phyloP scores from a whole-genome alignment of 2,329 filamentous ascomycete species.

The Podosphaera aphanis region DNA sequence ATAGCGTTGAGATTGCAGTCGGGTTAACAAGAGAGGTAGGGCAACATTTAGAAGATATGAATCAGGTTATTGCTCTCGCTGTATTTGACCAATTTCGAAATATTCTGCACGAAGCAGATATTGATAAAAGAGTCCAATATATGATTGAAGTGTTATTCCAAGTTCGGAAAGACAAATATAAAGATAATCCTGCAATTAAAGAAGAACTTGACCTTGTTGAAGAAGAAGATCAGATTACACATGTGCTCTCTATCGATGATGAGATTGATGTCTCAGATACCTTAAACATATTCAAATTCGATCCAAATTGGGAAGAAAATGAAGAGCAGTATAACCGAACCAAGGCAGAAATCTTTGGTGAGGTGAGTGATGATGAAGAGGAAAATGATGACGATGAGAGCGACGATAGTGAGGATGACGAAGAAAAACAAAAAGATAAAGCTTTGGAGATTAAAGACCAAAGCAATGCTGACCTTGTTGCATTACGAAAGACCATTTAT shows the following conservation, averaged over 20 bases:
- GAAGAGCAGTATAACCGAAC: slow-evolving; percentile 76
- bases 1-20: slow-evolving; percentile 93
- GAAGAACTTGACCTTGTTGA: slow-evolving; percentile 90
- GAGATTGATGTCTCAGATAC: slow-evolving; percentile 66
- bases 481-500: slow-evolving; percentile 82
- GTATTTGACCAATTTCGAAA: slow-evolving; percentile 93
- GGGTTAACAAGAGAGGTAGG: slow-evolving; percentile 82
- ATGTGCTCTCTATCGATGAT: slow-evolving; percentile 60
- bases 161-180: slow-evolving; percentile 86
- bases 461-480: slow-evolving; percentile 86
- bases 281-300: slow-evolving; percentile 89
- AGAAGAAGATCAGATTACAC: slow-evolving; percentile 95
- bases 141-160: slow-evolving; percentile 98
- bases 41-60: slow-evolving; percentile 90
- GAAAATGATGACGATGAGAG: slow-evolving; percentile 29
- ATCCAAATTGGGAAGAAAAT: slow-evolving; percentile 70
- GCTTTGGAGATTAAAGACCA: slow-evolving; percentile 94
- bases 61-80: slow-evolving; percentile 58
- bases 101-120: slow-evolving; percentile 87
- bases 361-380: slow-evolving; percentile 67
- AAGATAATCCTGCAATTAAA: slow-evolving; percentile 73
- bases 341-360: slow-evolving; percentile 81
- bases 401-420: slow-evolving; percentile 39
- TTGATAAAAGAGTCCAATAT: slow-evolving; percentile 96
- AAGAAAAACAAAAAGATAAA: slow-evolving; percentile 50